Conservation (phyloP, 495 filamentous ascomycete genomes). For the Penicillium simplicissimum region DNA sequence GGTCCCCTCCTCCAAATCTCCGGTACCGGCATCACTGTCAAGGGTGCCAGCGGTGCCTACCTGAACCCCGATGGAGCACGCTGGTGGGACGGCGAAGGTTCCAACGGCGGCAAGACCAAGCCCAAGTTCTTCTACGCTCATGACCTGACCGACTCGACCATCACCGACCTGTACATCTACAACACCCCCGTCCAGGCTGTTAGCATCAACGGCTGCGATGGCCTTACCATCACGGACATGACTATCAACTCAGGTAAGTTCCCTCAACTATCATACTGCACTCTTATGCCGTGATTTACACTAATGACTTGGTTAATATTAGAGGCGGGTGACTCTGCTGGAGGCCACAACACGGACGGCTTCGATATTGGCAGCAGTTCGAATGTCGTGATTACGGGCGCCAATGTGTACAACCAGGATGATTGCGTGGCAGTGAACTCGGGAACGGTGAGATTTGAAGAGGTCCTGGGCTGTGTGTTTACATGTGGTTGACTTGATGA, state of each 20-base stretch:
- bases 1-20: conserved; percentile 51
- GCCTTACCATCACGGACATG: conserved; percentile 52
- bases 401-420: conserved; percentile 63
- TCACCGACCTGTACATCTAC: conserved; percentile 46
- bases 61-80: conserved; percentile 46
- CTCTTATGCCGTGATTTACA: not conserved
- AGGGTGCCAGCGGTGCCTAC: conserved; percentile 41
- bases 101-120: conserved; percentile 58
- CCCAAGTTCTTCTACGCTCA: conserved; percentile 60
- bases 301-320: not conserved
- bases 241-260: conserved; percentile 47
- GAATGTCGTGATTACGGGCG: conserved; percentile 55
- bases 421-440: conserved; percentile 67
- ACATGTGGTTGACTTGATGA: not conserved
- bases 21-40: conserved; percentile 49
- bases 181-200: conserved; percentile 67
- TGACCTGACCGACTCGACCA: conserved; percentile 39
- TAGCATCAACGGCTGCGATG: conserved; percentile 50
- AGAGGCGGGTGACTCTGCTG: conserved; percentile 48
- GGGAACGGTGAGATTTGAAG: conserved; percentile 15
- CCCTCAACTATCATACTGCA: not conserved
- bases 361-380: conserved; percentile 60
- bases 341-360: conserved; percentile 66
- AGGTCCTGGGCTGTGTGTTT: no score
- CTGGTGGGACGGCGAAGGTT: conserved; percentile 56